Percentiles rank a stretch among this genome's conserved stretches.
Evolutionary conservation across 495 filamentous ascomycete genomes (phyloP).

Genomic region (Penicillium turbatum): DNA sequence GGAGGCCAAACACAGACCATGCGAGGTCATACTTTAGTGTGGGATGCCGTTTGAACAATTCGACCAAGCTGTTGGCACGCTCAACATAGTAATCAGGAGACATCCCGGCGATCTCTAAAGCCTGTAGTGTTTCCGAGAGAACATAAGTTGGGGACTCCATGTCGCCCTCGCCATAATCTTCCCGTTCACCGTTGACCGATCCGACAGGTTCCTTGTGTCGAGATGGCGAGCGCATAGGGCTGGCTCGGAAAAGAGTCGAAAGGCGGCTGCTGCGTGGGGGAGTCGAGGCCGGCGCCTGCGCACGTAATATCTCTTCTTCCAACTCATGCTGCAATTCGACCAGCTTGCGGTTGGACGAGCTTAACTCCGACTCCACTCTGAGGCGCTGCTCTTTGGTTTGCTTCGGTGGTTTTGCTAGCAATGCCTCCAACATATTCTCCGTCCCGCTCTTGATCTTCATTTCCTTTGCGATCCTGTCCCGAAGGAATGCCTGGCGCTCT

Average conservation of each 20-base stretch:
- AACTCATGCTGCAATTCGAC: conserved; percentile 76
- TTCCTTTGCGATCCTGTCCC: conserved; percentile 84
- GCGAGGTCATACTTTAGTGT: conserved; percentile 93
- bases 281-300: conserved; percentile 59
- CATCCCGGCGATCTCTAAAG: conserved; percentile 80
- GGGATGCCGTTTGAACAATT: conserved; percentile 87
- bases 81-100: conserved; percentile 92
- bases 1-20: conserved; percentile 88
- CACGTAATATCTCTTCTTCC: conserved; percentile 62
- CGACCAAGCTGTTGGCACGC: conserved; percentile 82
- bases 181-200: conserved; percentile 41
- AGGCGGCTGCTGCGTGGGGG: conserved; percentile 63
- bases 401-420: conserved; percentile 92
- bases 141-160: conserved; percentile 88
- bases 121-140: conserved; percentile 81
- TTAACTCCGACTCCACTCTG: conserved; percentile 85
- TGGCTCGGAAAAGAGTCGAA: conserved; percentile 63
- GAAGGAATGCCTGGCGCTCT: conserved; percentile 65
- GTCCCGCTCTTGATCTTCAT: conserved; percentile 96
- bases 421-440: conserved; percentile 92
- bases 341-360: conserved; percentile 84
- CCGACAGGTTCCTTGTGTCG: conserved; percentile 41
- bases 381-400: conserved; percentile 87
- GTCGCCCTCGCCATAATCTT: conserved; percentile 53
- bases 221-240: conserved; percentile 60